A percentile compares a stretch with the other conserved stretches of the same genome.
These are phyloP conservation scores for Angophora floribunda DNA, from an alignment of 345 rosid species.

Conservation along the genomic window DNA sequence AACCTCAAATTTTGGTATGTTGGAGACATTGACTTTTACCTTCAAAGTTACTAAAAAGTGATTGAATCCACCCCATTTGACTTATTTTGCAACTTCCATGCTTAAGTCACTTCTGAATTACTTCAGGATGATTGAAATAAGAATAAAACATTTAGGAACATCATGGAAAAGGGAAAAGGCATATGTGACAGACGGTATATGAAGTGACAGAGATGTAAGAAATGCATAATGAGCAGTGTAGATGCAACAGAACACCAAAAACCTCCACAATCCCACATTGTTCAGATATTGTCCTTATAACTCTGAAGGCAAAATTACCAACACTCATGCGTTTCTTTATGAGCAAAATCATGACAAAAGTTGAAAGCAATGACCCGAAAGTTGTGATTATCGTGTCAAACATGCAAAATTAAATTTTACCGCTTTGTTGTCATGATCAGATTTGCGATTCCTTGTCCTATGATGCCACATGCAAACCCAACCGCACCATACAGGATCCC, in stretches of 20 bases:
- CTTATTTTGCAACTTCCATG: background rate
- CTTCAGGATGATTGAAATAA: background rate
- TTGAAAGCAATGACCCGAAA: background rate
- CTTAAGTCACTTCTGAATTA: background rate
- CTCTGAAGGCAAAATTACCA: background rate
- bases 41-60: background rate
- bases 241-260: background rate
- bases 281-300: background rate
- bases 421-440: slow-evolving; percentile 88
- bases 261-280: background rate
- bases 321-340: background rate
- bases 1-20: background rate
- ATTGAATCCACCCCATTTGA: background rate
- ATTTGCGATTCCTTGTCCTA: slow-evolving; percentile 96
- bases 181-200: background rate
- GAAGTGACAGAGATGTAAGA: background rate
- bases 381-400: background rate
- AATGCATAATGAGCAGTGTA: background rate
- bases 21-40: background rate
- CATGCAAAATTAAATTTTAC: slow-evolving; percentile 20
- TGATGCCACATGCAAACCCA: slow-evolving; percentile 87
- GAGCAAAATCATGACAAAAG: background rate
- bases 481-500: slow-evolving; percentile 77
- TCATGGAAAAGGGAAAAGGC: background rate
- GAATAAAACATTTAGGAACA: background rate